A percentile compares a stretch with the other conserved stretches of the same genome.
phyloP scores from a whole-genome alignment of 495 filamentous ascomycete genomes.

The Delitschia confertaspora region DNA sequence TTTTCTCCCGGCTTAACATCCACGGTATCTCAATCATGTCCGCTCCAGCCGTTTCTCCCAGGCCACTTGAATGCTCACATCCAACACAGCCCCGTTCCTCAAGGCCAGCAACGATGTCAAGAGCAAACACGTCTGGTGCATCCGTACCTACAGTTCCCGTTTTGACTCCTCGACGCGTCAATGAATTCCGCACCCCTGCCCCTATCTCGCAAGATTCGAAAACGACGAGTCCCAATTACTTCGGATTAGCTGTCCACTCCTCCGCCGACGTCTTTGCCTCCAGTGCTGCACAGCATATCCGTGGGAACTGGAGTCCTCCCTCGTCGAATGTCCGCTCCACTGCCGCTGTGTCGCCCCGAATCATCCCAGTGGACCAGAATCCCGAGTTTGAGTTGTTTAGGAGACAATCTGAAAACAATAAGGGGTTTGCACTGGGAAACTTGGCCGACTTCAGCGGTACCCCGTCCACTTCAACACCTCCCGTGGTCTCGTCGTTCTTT shows the following conservation, averaged over 20 bases:
- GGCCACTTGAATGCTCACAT: constrained; percentile 9
- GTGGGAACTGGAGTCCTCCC: constrained; percentile 63
- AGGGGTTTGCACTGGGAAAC: constrained; percentile 21
- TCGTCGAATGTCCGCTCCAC: constrained; percentile 60
- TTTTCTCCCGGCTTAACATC: background rate
- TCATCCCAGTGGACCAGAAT: constrained; percentile 62
- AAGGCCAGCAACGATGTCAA: constrained; percentile 8
- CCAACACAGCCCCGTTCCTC: constrained; percentile 8
- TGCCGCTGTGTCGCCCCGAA: constrained; percentile 56
- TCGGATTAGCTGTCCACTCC: constrained; percentile 60
- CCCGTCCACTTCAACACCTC: constrained; percentile 35
- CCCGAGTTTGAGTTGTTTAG: constrained; percentile 69
- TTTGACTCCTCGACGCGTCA: constrained; percentile 11
- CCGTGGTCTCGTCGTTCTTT: too few relatives aligned
- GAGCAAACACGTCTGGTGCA: constrained; percentile 4
- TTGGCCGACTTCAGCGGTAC: constrained; percentile 30
- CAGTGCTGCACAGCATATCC: constrained; percentile 44
- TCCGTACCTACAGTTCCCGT: constrained; percentile 3
- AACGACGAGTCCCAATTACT: constrained; percentile 69
- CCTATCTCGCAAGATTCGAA: constrained; percentile 25
- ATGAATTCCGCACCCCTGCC: constrained; percentile 15
- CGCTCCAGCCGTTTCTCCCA: constrained; percentile 18
- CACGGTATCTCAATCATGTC: constrained; percentile 11
- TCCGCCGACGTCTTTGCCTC: constrained; percentile 51
- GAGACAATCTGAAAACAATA: constrained; percentile 56